Evolutionary conservation across 176 grass and related monocot genomes (phyloP).

Genomic region (Cymbopogon citratus): DNA sequence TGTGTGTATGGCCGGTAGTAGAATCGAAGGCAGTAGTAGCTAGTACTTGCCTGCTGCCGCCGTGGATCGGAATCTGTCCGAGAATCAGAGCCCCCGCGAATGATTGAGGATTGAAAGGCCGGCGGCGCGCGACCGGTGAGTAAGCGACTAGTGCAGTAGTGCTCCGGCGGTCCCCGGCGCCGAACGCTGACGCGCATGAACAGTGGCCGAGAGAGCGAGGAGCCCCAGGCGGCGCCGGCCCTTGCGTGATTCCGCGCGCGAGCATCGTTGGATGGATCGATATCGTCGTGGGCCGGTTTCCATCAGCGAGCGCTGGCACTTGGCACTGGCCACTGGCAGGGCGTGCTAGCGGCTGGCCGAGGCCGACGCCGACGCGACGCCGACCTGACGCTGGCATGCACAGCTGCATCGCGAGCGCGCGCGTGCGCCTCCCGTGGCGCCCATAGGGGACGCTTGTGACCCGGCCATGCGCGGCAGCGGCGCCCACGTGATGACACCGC

Average conservation of each 20-base stretch:
- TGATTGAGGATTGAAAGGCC: constrained; percentile 29
- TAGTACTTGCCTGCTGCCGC: neutral
- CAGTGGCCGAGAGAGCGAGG: neutral
- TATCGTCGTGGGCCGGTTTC: neutral
- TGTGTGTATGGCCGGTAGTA: neutral
- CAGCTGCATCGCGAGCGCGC: neutral
- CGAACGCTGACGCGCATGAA: constrained; percentile 3
- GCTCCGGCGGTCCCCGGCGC: constrained; percentile 37
- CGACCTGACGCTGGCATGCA: neutral
- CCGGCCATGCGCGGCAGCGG: neutral
- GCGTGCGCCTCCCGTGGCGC: neutral
- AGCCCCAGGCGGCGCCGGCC: neutral
- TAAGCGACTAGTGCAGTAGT: neutral
- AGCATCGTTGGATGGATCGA: neutral
- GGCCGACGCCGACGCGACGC: neutral
- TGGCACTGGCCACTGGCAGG: neutral
- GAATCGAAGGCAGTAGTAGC: neutral
- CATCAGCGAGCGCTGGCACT: no score
- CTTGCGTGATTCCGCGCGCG: neutral
- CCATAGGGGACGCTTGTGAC: neutral
- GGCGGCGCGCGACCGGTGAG: neutral
- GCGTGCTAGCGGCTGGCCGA: neutral
- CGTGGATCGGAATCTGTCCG: constrained; percentile 7
- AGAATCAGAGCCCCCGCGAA: constrained; percentile 19
- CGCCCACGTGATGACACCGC: neutral